phyloP scores from a whole-genome alignment of 257 asterid genomes.

The Sherardia arvensis region DNA sequence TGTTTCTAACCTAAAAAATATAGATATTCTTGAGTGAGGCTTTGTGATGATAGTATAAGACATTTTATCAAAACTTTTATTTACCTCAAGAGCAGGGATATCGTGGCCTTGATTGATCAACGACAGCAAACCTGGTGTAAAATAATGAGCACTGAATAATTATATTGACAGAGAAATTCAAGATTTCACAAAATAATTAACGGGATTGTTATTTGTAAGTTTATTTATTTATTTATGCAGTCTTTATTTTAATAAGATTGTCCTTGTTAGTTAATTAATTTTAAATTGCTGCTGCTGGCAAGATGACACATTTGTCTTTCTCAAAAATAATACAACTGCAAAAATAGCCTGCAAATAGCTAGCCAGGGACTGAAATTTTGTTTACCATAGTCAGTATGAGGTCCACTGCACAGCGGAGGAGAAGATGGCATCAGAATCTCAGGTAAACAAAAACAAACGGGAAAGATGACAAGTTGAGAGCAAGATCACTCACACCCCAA shows the following conservation, averaged over 20 bases:
- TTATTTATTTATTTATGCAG: no score
- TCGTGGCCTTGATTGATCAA: slow-evolving; percentile 87
- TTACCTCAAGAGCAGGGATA: slow-evolving; percentile 83
- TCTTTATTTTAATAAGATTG: no score
- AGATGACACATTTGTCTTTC: no score
- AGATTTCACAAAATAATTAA: neutral
- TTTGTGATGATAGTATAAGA: neutral
- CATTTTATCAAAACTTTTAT: no score
- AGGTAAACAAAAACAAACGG: neutral
- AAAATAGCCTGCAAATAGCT: no score
- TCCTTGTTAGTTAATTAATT: no score
- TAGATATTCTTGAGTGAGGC: neutral
- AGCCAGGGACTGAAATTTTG: no score
- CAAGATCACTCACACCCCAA: slow-evolving; percentile 55
- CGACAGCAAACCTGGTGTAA: slow-evolving; percentile 60
- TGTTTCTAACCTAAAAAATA: slow-evolving; percentile 48
- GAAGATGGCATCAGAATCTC: slow-evolving; percentile 14
- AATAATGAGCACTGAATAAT: neutral
- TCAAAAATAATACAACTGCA: no score
- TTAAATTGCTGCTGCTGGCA: no score
- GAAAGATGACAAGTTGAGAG: neutral
- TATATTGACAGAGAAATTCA: neutral
- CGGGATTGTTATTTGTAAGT: no score
- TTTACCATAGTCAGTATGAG: slow-evolving; percentile 94
- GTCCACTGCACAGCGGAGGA: slow-evolving; percentile 54